Percentiles rank a stretch among this genome's conserved stretches.
These are phyloP conservation scores for Excoecaria cochinchinensis DNA, from an alignment of 345 rosid genomes.

Conservation along the genomic window DNA sequence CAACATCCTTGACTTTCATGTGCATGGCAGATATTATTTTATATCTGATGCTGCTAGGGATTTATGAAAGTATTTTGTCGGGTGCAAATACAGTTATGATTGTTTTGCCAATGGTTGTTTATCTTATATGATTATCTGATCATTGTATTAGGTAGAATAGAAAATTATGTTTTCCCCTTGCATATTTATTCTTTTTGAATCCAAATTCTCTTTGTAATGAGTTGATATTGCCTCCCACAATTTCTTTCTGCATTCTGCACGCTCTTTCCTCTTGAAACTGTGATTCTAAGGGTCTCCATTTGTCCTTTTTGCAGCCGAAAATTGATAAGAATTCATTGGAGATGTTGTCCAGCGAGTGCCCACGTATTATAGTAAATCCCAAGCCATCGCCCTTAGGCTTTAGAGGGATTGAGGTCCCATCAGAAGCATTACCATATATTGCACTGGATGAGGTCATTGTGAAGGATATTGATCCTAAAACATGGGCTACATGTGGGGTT, in stretches of 20 bases:
- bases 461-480: slow-evolving; percentile 58
- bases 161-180: background rate
- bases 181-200: background rate
- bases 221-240: background rate
- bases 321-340: slow-evolving; percentile 63
- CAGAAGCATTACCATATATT: slow-evolving; percentile 54
- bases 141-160: background rate
- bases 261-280: background rate
- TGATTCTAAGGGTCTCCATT: background rate
- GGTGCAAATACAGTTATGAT: background rate
- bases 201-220: background rate
- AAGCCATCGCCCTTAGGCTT: slow-evolving; percentile 59
- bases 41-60: background rate
- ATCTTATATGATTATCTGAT: background rate
- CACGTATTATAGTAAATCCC: slow-evolving; percentile 76
- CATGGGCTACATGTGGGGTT: slow-evolving; percentile 47
- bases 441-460: slow-evolving; percentile 58
- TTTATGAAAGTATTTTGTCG: background rate
- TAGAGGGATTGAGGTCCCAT: slow-evolving; percentile 53
- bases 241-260: background rate
- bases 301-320: slow-evolving; percentile 51
- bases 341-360: slow-evolving; percentile 59
- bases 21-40: background rate
- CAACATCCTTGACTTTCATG: background rate
- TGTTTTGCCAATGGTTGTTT: background rate